phyloP scores from a whole-genome alignment of 169 alveolate genomes.

The Prorocentrum cordatum region DNA sequence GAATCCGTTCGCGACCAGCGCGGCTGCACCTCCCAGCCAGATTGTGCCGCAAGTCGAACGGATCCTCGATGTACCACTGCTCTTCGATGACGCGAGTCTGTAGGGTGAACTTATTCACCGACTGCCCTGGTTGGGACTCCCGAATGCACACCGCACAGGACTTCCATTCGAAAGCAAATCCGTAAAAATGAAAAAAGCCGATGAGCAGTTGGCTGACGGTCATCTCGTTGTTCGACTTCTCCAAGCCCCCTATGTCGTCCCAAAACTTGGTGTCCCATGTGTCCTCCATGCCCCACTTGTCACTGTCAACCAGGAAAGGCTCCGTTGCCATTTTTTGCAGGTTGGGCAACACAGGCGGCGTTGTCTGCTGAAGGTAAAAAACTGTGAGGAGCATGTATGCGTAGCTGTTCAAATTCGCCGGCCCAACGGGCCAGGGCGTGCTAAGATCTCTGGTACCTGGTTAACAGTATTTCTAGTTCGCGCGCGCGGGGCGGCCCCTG shows the following conservation, averaged over 20 bases:
- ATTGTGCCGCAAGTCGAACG: conserved; percentile 21
- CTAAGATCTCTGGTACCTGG: too few species aligned
- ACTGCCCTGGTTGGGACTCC: neutral
- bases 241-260: neutral
- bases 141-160: conserved; percentile 41
- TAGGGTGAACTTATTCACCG: neutral
- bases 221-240: neutral
- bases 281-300: too few species aligned
- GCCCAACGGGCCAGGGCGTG: too few species aligned
- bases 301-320: too few species aligned
- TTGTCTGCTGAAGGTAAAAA: too few species aligned
- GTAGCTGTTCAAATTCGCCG: neutral
- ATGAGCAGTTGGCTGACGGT: neutral
- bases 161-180: conserved; percentile 8
- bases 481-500: too few species aligned
- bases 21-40: neutral
- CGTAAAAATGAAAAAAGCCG: conserved; percentile 5
- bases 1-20: neutral
- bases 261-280: conserved; percentile 14
- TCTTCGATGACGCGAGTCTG: neutral
- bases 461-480: too few species aligned
- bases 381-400: neutral
- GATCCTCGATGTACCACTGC: conserved; percentile 39
- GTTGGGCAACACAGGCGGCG: too few species aligned
- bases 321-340: too few species aligned